Base-by-base conservation (phyloP, 129 eudicot species). In the Scalesia atractyloides region DNA sequence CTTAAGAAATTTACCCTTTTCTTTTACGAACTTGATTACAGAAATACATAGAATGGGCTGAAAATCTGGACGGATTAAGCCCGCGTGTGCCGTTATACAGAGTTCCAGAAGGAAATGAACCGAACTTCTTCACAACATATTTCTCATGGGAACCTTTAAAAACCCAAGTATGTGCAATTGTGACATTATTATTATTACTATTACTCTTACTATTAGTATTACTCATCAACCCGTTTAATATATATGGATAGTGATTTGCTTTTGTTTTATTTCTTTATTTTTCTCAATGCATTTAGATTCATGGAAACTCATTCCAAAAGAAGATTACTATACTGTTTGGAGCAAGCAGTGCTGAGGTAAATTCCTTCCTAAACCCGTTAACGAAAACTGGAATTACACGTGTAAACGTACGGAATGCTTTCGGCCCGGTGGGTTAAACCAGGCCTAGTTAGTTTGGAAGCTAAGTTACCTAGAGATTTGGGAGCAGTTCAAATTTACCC, bases 131-230 rank as follows among this genome's bases (percentile, higher is more conserved):
- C 84, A 95, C 99, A 64, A 77, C 91, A 67, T 88, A 81, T 76
- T 95, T 95, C 76, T 83, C 91, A 46, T 95, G 99, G 99, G 99
- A 95, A 22, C 83, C 87, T n/a, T 80, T 87, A 79, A 95, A 95
- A 91, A 80, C 96, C 70, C 78, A 48, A 57, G 99, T 91, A 95
- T 64, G 96, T 76, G 50, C 16, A 71, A 33, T 64, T n/a, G 11
- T 41, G 49, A 61, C 73, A 72, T n/a, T n/a, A n/a, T n/a, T n/a
- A n/a, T n/a, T 26, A 13, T 33, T 36, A 47, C 17, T 37, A 68
- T 52, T 26, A 26, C 33, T 26, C 1, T 26, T 30, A 30, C 34
- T 18, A 13, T 33, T 36, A 47, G 17, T 39, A 68, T 52, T 30
- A 30, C 46, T 17, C 7, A 62, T 52, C 14, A 33, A 60, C 47